Evolutionary conservation across 202 grass and related monocot species (phyloP).

Genomic region (Carex arenaria): DNA sequence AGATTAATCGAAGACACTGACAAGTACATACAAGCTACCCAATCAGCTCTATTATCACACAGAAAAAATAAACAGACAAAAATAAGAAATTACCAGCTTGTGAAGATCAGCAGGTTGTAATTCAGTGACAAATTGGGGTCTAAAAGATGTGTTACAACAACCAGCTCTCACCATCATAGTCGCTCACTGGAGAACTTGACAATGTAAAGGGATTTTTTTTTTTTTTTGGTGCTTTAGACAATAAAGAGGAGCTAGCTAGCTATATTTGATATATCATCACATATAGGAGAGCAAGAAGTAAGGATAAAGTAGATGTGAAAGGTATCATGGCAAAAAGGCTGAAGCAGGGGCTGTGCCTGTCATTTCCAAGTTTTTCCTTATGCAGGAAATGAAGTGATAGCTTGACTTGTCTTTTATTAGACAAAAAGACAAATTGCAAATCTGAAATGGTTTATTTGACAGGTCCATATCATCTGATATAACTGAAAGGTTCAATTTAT

Average conservation of each 20-base stretch:
- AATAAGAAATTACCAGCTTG: constrained; percentile 2
- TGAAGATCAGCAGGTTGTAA: constrained; percentile 9
- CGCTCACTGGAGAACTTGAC: neutral
- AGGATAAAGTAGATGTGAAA: neutral
- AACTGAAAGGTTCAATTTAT: too few relatives aligned
- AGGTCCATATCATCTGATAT: too few relatives aligned
- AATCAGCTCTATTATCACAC: neutral
- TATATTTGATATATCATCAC: neutral
- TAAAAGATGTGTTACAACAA: neutral
- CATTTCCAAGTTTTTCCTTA: neutral
- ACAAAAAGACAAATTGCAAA: too few relatives aligned
- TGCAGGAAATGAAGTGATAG: neutral
- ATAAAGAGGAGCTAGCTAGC: neutral
- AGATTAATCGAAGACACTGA: too few relatives aligned
- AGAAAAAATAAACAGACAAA: neutral
- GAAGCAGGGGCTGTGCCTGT: neutral
- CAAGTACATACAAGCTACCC: neutral
- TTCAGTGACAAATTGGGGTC: neutral
- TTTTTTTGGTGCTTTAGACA: neutral
- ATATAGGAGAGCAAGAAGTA: neutral
- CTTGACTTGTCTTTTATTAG: neutral
- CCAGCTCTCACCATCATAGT: constrained; percentile 4
- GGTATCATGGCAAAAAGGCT: neutral
- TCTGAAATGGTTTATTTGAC: too few relatives aligned
- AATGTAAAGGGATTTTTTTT: too few relatives aligned